phyloP scores from a whole-genome alignment of 176 grass and related monocot genomes.

The Pharus latifolius region DNA sequence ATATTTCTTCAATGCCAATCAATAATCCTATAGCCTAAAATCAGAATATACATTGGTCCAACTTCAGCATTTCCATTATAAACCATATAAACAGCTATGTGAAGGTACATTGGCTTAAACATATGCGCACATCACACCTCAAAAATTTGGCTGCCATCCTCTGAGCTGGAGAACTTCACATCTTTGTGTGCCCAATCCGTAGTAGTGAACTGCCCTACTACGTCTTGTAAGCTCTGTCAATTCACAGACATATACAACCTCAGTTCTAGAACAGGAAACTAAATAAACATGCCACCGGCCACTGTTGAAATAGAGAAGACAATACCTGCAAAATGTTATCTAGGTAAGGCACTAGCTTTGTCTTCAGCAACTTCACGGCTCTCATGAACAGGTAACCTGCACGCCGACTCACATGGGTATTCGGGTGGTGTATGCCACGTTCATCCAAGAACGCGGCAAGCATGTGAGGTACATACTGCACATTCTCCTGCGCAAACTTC shows the following conservation, averaged over 20 bases:
- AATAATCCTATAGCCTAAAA: slow-evolving; percentile 85
- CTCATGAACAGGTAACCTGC: slow-evolving; percentile 95
- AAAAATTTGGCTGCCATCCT: slow-evolving; percentile 96
- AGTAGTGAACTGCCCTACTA: slow-evolving; percentile 49
- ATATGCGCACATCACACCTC: slow-evolving; percentile 49
- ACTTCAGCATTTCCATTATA: slow-evolving; percentile 9
- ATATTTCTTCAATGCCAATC: slow-evolving; percentile 84
- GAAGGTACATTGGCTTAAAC: neutral
- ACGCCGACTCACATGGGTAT: slow-evolving; percentile 65
- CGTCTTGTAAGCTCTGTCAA: slow-evolving; percentile 72
- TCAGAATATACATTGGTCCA: slow-evolving; percentile 14
- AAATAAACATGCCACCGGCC: neutral
- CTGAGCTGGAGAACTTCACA: slow-evolving; percentile 52
- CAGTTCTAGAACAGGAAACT: slow-evolving; percentile 12
- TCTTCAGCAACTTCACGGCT: slow-evolving; percentile 72
- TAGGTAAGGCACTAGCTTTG: slow-evolving; percentile 77
- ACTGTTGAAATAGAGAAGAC: slow-evolving; percentile 9
- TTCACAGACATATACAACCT: slow-evolving; percentile 25
- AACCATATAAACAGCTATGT: neutral
- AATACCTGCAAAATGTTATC: slow-evolving; percentile 86
- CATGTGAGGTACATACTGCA: slow-evolving; percentile 61
- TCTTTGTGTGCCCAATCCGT: slow-evolving; percentile 52
- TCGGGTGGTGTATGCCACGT: slow-evolving; percentile 79
- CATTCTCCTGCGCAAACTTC: slow-evolving; percentile 87
- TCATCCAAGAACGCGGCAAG: slow-evolving; percentile 79